phyloP scores from a whole-genome alignment of 257 asterid species.

The Penstemon eatonii region DNA sequence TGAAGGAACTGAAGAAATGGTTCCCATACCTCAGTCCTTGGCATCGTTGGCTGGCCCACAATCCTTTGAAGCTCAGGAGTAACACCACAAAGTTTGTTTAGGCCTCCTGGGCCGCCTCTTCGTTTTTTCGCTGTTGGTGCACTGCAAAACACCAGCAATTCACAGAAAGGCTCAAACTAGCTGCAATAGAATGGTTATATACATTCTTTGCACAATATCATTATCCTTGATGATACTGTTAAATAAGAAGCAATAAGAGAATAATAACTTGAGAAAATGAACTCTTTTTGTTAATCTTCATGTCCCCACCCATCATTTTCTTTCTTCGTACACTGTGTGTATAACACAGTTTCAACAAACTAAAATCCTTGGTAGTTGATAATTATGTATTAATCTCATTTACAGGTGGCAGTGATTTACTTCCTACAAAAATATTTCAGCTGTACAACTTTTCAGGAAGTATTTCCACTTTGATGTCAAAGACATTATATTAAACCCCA shows the following conservation, averaged over 20 bases:
- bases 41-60: conserved; percentile 89
- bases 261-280: neutral
- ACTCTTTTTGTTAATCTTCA: neutral
- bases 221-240: neutral
- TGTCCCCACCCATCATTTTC: conserved; percentile 2
- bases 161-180: neutral
- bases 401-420: neutral
- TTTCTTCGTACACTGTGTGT: neutral
- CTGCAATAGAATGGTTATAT: neutral
- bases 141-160: conserved; percentile 40
- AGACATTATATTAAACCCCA: neutral
- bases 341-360: neutral
- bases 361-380: neutral
- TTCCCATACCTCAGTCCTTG: conserved; percentile 82
- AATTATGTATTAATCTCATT: neutral
- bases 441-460: neutral
- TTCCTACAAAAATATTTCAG: neutral
- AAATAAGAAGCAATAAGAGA: neutral
- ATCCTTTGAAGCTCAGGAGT: conserved; percentile 86
- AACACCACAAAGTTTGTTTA: conserved; percentile 91
- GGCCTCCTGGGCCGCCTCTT: conserved; percentile 96
- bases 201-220: neutral
- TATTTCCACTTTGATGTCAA: conserved; percentile 1
- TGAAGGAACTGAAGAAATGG: neutral
- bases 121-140: conserved; percentile 65